Percentiles rank a stretch among this genome's conserved stretches.
Conservation (phyloP, 352 stramenopile genomes). For the Phytophthora gonapodyides region DNA sequence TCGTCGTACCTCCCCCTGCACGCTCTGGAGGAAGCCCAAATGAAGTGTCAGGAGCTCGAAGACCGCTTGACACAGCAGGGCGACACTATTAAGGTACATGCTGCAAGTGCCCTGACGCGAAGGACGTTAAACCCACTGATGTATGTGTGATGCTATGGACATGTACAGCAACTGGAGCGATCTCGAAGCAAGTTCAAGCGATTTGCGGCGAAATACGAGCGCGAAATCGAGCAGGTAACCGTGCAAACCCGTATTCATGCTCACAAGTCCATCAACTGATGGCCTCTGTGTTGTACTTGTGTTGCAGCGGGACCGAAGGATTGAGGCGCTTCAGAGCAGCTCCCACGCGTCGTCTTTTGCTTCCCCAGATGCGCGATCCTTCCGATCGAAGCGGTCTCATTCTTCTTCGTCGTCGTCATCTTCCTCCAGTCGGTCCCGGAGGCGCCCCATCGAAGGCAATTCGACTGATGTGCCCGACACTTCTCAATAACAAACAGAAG, state of each 20-base stretch:
- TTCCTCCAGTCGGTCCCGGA: conserved; percentile 36
- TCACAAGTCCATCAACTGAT: conserved; percentile 3
- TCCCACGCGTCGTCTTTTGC: conserved; percentile 53
- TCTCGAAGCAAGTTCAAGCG: conserved; percentile 88
- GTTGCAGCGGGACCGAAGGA: conserved; percentile 48
- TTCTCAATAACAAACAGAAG: conserved; percentile 24
- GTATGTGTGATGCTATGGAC: conserved; percentile 11
- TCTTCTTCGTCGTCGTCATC: conserved; percentile 44
- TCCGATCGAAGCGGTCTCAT: conserved; percentile 26
- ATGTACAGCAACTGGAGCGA: conserved; percentile 70
- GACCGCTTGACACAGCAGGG: conserved; percentile 72
- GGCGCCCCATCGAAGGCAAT: conserved; percentile 6
- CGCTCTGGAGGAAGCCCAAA: conserved; percentile 68
- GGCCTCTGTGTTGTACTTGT: conserved; percentile 3
- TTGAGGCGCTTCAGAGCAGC: conserved; percentile 50
- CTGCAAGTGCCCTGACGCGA: no score
- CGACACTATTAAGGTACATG: conserved; percentile 77
- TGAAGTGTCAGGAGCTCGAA: conserved; percentile 80
- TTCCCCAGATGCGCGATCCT: conserved; percentile 38
- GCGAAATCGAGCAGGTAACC: conserved; percentile 77
- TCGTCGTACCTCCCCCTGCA: conserved; percentile 69
- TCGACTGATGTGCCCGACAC: neutral
- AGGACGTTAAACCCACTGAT: neutral
- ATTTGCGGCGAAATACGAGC: conserved; percentile 85
- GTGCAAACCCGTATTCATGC: neutral